A percentile compares a stretch with the other conserved stretches of the same genome.
phyloP scores from a whole-genome alignment of 257 asterid species.

The Rauvolfia tetraphylla region DNA sequence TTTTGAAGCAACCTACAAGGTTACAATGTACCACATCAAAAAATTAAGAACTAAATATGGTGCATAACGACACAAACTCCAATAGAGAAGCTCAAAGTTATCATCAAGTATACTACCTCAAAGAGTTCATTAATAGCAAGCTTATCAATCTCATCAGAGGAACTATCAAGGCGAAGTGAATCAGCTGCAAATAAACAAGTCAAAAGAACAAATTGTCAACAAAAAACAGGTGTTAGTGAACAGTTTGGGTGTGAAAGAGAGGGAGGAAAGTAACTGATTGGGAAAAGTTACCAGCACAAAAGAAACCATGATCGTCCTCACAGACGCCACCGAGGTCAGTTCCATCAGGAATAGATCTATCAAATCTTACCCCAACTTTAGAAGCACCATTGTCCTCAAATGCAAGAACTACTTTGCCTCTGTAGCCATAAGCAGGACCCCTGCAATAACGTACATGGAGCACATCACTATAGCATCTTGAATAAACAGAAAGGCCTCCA shows the following conservation, averaged over 20 bases:
- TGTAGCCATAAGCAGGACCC: slow-evolving; percentile 73
- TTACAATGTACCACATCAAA: background rate
- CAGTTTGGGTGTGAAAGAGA: background rate
- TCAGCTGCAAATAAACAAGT: slow-evolving; percentile 57
- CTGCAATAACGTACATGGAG: slow-evolving; percentile 26
- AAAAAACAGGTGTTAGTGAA: background rate
- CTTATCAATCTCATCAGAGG: slow-evolving; percentile 63
- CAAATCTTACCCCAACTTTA: slow-evolving; percentile 91
- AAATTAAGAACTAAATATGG: background rate
- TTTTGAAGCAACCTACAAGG: slow-evolving; percentile 56
- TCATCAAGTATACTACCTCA: slow-evolving; percentile 46
- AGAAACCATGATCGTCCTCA: slow-evolving; percentile 87
- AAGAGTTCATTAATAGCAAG: slow-evolving; percentile 76
- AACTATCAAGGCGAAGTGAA: slow-evolving; percentile 68
- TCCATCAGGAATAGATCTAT: slow-evolving; percentile 74
- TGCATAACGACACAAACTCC: background rate
- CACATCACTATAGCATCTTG: background rate
- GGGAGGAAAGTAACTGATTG: background rate
- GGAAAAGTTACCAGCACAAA: slow-evolving; percentile 63
- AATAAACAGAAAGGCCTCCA: background rate
- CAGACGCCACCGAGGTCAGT: slow-evolving; percentile 90
- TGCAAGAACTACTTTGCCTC: slow-evolving; percentile 81
- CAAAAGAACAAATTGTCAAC: slow-evolving; percentile 1
- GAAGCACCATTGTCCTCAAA: slow-evolving; percentile 85
- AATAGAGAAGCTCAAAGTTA: background rate